Conservation (phyloP, 2,329 filamentous ascomycete species). For the Mariannaea elegans region DNA sequence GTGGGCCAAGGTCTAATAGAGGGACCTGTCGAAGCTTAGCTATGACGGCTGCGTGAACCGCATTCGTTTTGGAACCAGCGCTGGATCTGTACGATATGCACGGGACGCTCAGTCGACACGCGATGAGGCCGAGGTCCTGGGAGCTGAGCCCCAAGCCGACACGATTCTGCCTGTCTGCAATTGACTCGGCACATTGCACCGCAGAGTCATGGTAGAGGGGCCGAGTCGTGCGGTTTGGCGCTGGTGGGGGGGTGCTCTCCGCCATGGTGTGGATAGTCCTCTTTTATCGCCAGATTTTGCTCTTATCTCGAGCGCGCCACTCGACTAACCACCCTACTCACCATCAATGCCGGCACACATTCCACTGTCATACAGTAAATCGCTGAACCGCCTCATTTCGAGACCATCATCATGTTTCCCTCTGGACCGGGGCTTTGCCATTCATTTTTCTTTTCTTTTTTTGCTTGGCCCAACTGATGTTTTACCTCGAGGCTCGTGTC, state of each 20-base stretch:
- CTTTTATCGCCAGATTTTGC: constrained; percentile 31
- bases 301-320: constrained; percentile 34
- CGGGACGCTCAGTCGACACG: not conserved
- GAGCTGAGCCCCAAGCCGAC: not conserved
- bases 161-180: not conserved
- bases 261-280: constrained; percentile 18
- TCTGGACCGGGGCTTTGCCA: too few relatives aligned
- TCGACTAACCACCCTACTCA: not conserved
- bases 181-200: constrained; percentile 11
- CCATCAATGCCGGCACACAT: constrained; percentile 32
- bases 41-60: constrained; percentile 27
- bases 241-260: constrained; percentile 23
- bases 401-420: not conserved
- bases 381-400: not conserved
- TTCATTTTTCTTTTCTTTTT: constrained; percentile 1
- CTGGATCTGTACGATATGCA: not conserved
- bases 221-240: constrained; percentile 25
- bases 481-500: constrained; percentile 21
- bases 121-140: not conserved
- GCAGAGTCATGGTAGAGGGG: constrained; percentile 22
- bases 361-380: constrained; percentile 3
- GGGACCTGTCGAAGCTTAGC: constrained; percentile 34
- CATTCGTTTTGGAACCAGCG: constrained; percentile 24
- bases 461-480: not conserved
- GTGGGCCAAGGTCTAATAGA: constrained; percentile 32